These are phyloP conservation scores for Oryza brachyantha DNA, from an alignment of 176 grass and related monocot species.

Conservation along the genomic window DNA sequence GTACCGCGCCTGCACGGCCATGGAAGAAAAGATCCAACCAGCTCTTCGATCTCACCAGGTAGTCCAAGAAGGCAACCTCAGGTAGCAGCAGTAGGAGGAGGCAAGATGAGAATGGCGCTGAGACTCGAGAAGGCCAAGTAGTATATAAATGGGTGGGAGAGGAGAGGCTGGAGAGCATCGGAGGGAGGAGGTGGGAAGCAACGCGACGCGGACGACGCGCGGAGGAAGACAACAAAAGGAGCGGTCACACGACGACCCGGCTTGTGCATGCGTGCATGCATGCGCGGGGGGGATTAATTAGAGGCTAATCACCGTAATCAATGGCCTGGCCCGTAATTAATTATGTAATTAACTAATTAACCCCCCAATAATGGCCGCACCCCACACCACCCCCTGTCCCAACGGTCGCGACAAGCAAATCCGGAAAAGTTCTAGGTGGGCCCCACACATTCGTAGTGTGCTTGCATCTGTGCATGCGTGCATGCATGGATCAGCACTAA, in stretches of 20 bases:
- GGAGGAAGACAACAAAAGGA: background rate
- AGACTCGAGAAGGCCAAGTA: background rate
- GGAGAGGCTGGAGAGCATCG: too few species aligned
- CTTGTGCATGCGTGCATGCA: background rate
- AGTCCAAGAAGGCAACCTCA: too few species aligned
- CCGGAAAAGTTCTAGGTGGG: background rate
- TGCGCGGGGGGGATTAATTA: background rate
- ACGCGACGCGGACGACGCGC: background rate
- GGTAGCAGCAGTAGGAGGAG: too few species aligned
- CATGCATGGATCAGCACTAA: background rate
- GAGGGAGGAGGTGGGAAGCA: background rate
- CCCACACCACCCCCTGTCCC: background rate
- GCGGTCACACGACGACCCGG: background rate
- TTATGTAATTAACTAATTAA: too few species aligned
- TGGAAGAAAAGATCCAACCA: background rate
- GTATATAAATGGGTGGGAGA: background rate
- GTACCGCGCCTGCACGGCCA: slow-evolving; percentile 50
- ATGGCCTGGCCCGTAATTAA: background rate
- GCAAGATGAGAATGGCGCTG: background rate
- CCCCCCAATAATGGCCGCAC: background rate
- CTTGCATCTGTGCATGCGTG: background rate
- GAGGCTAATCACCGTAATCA: background rate
- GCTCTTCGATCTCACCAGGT: background rate
- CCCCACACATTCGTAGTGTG: background rate
- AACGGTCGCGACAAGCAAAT: background rate